Conservation (phyloP, 331 rosid genomes). For the Pyrus hybrid region DNA sequence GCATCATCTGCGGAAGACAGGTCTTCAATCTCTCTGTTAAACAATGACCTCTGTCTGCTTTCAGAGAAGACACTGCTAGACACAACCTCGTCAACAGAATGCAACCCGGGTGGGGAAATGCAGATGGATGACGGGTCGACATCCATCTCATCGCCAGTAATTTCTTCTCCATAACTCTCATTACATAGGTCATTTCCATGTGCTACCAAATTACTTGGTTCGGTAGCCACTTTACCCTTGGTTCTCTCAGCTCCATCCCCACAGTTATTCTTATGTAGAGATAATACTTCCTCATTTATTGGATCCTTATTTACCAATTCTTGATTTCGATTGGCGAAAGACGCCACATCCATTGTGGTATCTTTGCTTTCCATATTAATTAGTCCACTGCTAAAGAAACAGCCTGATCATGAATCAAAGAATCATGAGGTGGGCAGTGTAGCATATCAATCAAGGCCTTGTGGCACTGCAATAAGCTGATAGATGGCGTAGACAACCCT, state of each 20-base stretch:
- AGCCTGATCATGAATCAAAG: constrained; percentile 76
- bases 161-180: constrained; percentile 32
- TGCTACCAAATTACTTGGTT: constrained; percentile 5
- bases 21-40: constrained; percentile 21
- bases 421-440: constrained; percentile 73
- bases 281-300: constrained; percentile 9
- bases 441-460: constrained; percentile 54
- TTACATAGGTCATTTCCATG: too few species aligned
- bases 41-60: constrained; percentile 10
- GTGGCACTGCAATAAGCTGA: constrained; percentile 61
- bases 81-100: constrained; percentile 49
- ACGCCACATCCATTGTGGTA: constrained; percentile 16
- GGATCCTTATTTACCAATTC: constrained; percentile 13
- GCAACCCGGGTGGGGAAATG: constrained; percentile 45
- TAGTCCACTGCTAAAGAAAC: constrained; percentile 63
- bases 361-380: constrained; percentile 28
- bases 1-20: constrained; percentile 25
- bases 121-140: constrained; percentile 49
- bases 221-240: constrained; percentile 4
- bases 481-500: constrained; percentile 42
- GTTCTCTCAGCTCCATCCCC: constrained; percentile 20
- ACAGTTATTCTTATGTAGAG: constrained; percentile 21
- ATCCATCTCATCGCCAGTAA: constrained; percentile 42
- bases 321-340: constrained; percentile 7
- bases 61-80: constrained; percentile 13